Evolutionary conservation across 75 land plant genomes (phyloP).

Genomic region (Ceratopteris richardii): DNA sequence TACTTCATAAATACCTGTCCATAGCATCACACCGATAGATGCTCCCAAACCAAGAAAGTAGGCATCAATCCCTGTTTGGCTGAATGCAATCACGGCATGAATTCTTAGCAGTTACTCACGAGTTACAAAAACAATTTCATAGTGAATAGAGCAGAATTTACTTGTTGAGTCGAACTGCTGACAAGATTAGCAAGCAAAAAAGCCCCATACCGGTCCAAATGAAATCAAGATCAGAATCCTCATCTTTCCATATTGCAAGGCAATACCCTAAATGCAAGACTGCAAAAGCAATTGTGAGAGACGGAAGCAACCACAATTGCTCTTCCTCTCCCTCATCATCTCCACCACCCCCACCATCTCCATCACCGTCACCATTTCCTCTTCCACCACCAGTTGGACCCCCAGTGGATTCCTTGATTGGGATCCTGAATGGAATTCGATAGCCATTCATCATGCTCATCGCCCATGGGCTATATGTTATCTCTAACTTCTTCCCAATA

Average conservation of each 20-base stretch:
- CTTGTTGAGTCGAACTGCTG: constrained; percentile 41
- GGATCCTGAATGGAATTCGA: constrained; percentile 13
- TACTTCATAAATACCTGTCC: constrained; percentile 55
- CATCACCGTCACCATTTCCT: constrained; percentile 29
- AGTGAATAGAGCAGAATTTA: constrained; percentile 13
- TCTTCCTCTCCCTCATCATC: constrained; percentile 36
- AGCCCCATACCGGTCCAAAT: constrained; percentile 36
- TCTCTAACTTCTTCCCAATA: constrained; percentile 18
- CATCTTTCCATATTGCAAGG: constrained; percentile 47
- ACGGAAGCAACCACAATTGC: constrained; percentile 25
- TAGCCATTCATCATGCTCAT: constrained; percentile 31
- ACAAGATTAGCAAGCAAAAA: constrained; percentile 25
- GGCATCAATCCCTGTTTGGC: constrained; percentile 41
- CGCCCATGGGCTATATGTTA: constrained; percentile 35
- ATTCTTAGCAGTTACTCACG: too few species aligned
- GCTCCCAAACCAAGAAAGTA: constrained; percentile 43
- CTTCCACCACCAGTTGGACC: constrained; percentile 26
- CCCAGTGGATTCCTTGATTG: constrained; percentile 21
- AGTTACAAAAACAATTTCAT: too few species aligned
- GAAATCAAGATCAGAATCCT: constrained; percentile 22
- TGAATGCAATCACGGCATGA: constrained; percentile 8
- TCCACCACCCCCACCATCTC: constrained; percentile 32
- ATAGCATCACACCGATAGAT: constrained; percentile 44
- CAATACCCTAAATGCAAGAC: constrained; percentile 46
- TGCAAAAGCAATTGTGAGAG: constrained; percentile 38